Evolutionary conservation across 192 early-diverging fungal species (phyloP), one percentile per base, ranked within the genome.

Genomic region (Podila clonocystis): DNA sequence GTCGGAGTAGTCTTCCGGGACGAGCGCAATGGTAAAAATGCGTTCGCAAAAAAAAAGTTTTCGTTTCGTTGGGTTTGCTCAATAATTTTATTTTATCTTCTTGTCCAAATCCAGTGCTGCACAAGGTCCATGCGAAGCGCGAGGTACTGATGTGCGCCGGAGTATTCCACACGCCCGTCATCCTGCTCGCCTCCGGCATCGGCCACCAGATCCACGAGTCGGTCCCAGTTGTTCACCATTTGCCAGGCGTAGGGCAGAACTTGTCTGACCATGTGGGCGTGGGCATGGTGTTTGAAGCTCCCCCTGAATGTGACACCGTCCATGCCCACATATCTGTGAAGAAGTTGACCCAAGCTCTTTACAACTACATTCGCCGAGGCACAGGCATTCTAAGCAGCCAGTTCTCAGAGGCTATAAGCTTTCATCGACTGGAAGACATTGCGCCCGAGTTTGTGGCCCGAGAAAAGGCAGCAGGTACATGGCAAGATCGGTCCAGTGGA

Each of bases 121-220:
- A 36, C 57, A n/a, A 22, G n/a, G 67, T 75, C 13, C 20, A 63
- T 24, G 73, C 67, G 11, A 59, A 30, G 19, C 66, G 62, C 38
- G 85, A 87, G 45, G 77, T 86, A 5, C 63, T 86, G 20, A 61
- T 86, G 15, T 77, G 79, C 24, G 74, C 73, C 1, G 85, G 85
- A 29, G 67, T 73, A 2, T 65, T 85, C 33, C 34, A 62, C 17
- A 70, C 84, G 13, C 85, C 85, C 4, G 30, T 26, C 2, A 50
- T 86, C 15, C 74, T 86, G n/a, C 65, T 82, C 9, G 66, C 72
- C 24, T 85, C 84, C 6, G 85, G 85, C 1, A 82, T 86, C 48
- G 85, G 85, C 9, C 28, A 62, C 12, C 33, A 31, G 12, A 52
- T 62, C 20, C 66, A 75, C 36, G n/a, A 52, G 31, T 68, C 66